Conservation (phyloP, 2,329 filamentous ascomycete species). For the Aspergillus alliaceus region DNA sequence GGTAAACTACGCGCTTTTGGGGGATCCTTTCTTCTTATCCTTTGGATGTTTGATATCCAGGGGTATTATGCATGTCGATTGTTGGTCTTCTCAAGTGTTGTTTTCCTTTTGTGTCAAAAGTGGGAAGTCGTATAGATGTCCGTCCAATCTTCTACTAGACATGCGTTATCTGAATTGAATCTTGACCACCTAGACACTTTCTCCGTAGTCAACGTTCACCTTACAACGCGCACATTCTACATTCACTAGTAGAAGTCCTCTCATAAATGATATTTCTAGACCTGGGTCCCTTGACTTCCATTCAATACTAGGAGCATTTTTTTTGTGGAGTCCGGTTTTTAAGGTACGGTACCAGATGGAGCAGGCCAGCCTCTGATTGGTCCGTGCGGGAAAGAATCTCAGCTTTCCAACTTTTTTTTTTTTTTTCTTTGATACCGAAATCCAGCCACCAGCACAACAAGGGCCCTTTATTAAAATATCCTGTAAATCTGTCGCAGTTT, state of each 20-base stretch:
- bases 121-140: conserved; percentile 5
- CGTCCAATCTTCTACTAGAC: not conserved
- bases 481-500: not conserved
- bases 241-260: not conserved
- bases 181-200: not conserved
- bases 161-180: not conserved
- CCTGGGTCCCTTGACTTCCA: not conserved
- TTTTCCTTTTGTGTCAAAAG: conserved; percentile 1
- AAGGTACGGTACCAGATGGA: not conserved
- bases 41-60: not conserved
- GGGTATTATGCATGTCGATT: not conserved
- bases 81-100: not conserved
- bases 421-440: conserved; percentile 24
- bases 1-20: conserved; percentile 24
- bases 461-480: not conserved
- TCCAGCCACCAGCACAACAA: conserved; percentile 13
- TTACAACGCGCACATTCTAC: too few species aligned
- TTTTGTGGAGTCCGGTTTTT: conserved; percentile 1
- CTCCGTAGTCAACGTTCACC: too few species aligned
- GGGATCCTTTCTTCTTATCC: conserved; percentile 17
- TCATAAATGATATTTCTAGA: not conserved
- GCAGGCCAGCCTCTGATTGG: conserved; percentile 32
- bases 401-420: conserved; percentile 26
- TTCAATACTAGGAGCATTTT: not conserved
- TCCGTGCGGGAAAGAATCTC: conserved; percentile 27